Evolutionary conservation across 306 rosid species (phyloP).

Genomic region (Quercus suber): DNA sequence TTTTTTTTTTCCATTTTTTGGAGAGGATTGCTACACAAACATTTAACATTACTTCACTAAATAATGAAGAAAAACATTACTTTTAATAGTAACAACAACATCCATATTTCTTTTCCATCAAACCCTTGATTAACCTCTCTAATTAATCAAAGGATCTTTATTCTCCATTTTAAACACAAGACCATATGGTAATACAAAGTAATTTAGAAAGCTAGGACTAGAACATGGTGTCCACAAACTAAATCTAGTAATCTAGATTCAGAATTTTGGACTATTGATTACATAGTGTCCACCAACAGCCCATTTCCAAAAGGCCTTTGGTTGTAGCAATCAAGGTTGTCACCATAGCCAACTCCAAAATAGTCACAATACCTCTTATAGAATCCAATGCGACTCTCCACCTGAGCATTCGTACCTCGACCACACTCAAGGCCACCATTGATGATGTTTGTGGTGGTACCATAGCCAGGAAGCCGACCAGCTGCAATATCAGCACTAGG

Average conservation of each 20-base stretch:
- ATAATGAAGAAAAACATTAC: too few species aligned
- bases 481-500: constrained; percentile 36
- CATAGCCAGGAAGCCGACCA: constrained; percentile 34
- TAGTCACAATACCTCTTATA: constrained; percentile 41
- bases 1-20: fast-evolving
- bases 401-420: constrained; percentile 6
- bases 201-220: not conserved
- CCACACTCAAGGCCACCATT: constrained; percentile 47
- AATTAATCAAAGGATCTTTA: not conserved
- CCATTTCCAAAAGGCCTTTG: constrained; percentile 23
- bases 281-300: constrained; percentile 11
- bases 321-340: constrained; percentile 38
- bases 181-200: not conserved
- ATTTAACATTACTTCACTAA: too few species aligned
- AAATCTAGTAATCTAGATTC: not conserved
- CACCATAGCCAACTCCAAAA: constrained; percentile 23
- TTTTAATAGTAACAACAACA: too few species aligned
- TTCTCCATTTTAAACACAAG: not conserved
- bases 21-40: too few species aligned
- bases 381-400: constrained; percentile 38
- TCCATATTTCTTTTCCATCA: not conserved
- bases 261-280: not conserved
- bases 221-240: too few species aligned
- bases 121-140: not conserved
- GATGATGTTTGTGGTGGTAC: constrained; percentile 44